Evolutionary conservation across 2,329 filamentous ascomycete genomes (phyloP).

Genomic region (Aspergillus japonicus): DNA sequence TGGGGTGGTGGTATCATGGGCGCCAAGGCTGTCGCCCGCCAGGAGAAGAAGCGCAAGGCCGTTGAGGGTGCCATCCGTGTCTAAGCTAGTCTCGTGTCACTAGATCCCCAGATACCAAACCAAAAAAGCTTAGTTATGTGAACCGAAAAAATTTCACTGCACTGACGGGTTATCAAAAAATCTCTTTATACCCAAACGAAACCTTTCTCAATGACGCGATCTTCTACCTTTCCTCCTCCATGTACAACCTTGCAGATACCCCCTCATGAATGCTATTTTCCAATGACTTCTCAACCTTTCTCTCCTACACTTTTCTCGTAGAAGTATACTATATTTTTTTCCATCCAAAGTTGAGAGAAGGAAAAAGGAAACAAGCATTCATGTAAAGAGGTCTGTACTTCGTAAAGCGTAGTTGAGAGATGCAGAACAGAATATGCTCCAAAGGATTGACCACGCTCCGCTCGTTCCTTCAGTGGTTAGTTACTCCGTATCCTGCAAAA

Average conservation of each 20-base stretch:
- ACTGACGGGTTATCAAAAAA: slow-evolving; percentile 25
- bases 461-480: too few species aligned
- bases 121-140: slow-evolving; percentile 10
- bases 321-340: background rate
- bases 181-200: slow-evolving; percentile 18
- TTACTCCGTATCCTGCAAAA: too few species aligned
- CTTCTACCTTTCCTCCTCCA: slow-evolving; percentile 18
- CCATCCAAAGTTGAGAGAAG: background rate
- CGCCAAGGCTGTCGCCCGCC: slow-evolving; percentile 77
- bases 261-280: slow-evolving; percentile 39
- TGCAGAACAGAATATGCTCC: too few species aligned
- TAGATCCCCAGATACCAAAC: slow-evolving; percentile 8
- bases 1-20: slow-evolving; percentile 99
- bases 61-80: slow-evolving; percentile 96
- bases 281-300: slow-evolving; percentile 10
- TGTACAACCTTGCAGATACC: slow-evolving; percentile 41
- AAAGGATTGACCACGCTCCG: too few species aligned
- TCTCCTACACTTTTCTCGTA: background rate
- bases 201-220: background rate
- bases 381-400: slow-evolving; percentile 20
- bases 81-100: slow-evolving; percentile 54
- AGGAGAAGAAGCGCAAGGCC: slow-evolving; percentile 91
- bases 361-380: slow-evolving; percentile 22
- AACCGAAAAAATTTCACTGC: slow-evolving; percentile 12
- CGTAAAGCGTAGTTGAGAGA: background rate